Percentiles rank a stretch among this genome's conserved stretches.
These are phyloP conservation scores for Rhododendron williamsianum DNA, from an alignment of 148 eudicot species.

Conservation along the genomic window DNA sequence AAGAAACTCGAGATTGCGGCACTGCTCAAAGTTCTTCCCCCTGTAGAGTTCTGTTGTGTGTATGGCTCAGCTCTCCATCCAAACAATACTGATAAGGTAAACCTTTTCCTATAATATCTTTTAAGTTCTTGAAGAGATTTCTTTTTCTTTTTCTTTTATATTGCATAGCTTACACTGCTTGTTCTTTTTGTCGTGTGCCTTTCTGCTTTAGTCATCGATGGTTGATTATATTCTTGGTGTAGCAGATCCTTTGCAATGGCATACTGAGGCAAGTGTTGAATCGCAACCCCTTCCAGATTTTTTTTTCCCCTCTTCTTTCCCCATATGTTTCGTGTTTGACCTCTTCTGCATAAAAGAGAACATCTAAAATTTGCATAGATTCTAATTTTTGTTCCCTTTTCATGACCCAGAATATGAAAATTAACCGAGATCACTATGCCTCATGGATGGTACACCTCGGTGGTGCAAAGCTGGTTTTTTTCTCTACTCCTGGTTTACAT, in stretches of 20 bases:
- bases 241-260: slow-evolving; percentile 82
- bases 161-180: neutral
- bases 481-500: slow-evolving; percentile 12
- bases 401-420: slow-evolving; percentile 58
- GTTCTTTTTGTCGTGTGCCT: neutral
- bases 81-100: slow-evolving; percentile 67
- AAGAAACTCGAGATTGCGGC: slow-evolving; percentile 38
- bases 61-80: slow-evolving; percentile 95
- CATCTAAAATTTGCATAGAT: neutral
- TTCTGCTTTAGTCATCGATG: slow-evolving; percentile 58
- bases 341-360: neutral
- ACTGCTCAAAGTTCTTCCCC: slow-evolving; percentile 73
- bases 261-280: slow-evolving; percentile 51
- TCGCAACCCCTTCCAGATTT: neutral
- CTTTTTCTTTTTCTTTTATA: neutral
- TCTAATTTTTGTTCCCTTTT: slow-evolving; percentile 12
- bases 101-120: neutral
- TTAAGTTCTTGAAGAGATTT: neutral
- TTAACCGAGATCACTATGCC: slow-evolving; percentile 70
- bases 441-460: slow-evolving; percentile 77
- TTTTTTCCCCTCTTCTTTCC: neutral
- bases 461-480: slow-evolving; percentile 73
- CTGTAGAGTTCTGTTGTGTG: slow-evolving; percentile 84
- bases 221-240: slow-evolving; percentile 89
- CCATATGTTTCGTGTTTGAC: neutral